Percentiles rank a stretch among this genome's conserved stretches.
Conservation (phyloP, 768 basidiomycete species). For the Boletus subcaerulescens region DNA sequence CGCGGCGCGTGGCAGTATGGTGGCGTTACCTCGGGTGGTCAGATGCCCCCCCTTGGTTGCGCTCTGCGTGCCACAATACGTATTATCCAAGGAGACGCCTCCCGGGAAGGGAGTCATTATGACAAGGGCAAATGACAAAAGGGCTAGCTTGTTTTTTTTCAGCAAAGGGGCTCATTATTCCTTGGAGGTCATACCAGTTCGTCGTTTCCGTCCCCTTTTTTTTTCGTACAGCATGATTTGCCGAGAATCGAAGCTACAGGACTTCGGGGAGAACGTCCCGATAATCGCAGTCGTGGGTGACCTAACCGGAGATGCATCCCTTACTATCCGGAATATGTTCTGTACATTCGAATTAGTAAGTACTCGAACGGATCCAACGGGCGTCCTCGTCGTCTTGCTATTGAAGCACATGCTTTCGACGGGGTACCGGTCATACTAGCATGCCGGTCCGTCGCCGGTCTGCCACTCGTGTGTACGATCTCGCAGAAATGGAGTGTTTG, state of each 20-base stretch:
- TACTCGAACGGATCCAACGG: neutral
- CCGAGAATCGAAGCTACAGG: neutral
- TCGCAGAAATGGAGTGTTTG: neutral
- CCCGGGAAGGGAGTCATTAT: no score
- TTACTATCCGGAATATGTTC: no score
- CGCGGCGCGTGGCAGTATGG: neutral
- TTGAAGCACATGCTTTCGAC: no score
- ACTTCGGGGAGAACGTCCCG: neutral
- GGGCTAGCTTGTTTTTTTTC: neutral
- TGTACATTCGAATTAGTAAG: neutral
- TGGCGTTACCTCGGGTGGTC: neutral
- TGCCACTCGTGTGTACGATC: neutral
- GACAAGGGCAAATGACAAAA: neutral
- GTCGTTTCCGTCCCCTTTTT: neutral
- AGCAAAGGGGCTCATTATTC: no score
- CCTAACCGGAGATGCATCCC: neutral
- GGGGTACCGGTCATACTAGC: no score
- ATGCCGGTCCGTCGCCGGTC: neutral
- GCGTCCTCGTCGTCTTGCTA: no score
- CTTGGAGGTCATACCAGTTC: neutral
- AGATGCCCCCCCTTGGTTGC: neutral
- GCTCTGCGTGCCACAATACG: constrained; percentile 3
- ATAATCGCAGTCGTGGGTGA: neutral
- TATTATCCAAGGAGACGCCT: neutral
- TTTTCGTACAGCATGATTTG: neutral